These are phyloP conservation scores for Penicillium sp. DNA, from an alignment of 2,329 filamentous ascomycete species.

Conservation along the genomic window DNA sequence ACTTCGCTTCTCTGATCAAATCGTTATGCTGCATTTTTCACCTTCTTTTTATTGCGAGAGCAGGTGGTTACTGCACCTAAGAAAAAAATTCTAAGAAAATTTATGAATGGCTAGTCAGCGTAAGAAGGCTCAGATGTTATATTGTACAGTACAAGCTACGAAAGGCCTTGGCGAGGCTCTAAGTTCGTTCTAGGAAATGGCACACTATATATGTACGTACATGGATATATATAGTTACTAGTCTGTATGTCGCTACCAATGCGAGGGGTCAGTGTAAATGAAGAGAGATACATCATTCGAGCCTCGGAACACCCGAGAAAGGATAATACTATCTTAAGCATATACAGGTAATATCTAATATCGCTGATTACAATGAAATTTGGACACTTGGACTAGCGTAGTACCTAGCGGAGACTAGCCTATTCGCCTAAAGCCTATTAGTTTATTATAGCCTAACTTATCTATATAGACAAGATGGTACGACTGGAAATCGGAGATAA, in stretches of 20 bases:
- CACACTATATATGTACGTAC: conserved; percentile 21
- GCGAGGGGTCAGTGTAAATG: neutral
- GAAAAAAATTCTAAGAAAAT: neutral
- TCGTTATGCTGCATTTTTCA: neutral
- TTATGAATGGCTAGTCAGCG: neutral
- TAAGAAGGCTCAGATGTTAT: neutral
- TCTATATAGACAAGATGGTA: neutral
- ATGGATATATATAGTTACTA: conserved; percentile 18
- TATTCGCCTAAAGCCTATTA: neutral
- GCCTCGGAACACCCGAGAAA: conserved; percentile 7
- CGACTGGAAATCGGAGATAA: neutral
- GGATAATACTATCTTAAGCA: conserved; percentile 5
- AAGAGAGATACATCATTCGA: conserved; percentile 5
- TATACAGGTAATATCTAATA: conserved; percentile 10
- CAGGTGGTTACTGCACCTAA: neutral
- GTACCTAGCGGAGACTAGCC: neutral
- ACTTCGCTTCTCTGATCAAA: neutral
- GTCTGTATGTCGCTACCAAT: conserved; percentile 21
- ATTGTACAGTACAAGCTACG: conserved; percentile 8
- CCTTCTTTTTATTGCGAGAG: neutral
- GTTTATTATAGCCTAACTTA: neutral
- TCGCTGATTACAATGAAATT: conserved; percentile 7
- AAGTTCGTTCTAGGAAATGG: conserved; percentile 23
- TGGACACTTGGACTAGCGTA: neutral
- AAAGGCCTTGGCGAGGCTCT: conserved; percentile 26